phyloP scores from a whole-genome alignment of 148 eudicot species.

The Chenopodium quinoa region DNA sequence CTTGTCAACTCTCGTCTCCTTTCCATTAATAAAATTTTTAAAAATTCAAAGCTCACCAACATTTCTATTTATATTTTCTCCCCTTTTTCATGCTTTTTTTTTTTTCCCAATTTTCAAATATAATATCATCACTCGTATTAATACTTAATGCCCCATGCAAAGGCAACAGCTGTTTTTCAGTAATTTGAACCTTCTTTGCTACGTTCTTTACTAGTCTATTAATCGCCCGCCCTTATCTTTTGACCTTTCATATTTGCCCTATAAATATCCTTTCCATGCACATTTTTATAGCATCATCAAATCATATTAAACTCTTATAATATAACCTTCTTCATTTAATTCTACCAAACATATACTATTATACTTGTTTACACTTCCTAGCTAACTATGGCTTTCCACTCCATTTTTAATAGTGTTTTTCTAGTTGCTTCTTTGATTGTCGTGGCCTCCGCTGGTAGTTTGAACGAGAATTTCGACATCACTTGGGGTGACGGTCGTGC shows the following conservation, averaged over 20 bases:
- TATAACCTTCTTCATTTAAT: no score
- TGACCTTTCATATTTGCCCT: not conserved
- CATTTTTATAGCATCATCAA: not conserved
- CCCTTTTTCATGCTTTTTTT: conserved; percentile 11
- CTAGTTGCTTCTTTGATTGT: conserved; percentile 18
- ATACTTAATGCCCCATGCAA: conserved; percentile 22
- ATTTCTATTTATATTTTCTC: not conserved
- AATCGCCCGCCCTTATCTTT: not conserved
- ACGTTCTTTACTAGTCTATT: conserved; percentile 5
- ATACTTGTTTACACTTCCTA: not conserved
- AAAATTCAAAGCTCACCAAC: no score
- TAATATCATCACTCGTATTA: not conserved
- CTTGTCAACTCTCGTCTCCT: not conserved
- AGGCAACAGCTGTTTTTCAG: conserved; percentile 27
- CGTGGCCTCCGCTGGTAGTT: conserved; percentile 14
- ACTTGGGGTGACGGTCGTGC: conserved; percentile 39
- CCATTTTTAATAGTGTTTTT: conserved; percentile 5
- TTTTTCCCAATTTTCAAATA: no score
- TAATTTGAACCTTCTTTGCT: conserved; percentile 20
- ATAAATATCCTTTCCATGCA: conserved; percentile 16
- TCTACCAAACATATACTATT: no score
- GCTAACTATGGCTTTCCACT: not conserved
- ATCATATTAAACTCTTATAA: no score
- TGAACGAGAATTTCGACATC: conserved; percentile 27
- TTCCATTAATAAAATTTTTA: no score